phyloP scores from a whole-genome alignment of 2,329 filamentous ascomycete genomes.

The Calonectria leucothoes region DNA sequence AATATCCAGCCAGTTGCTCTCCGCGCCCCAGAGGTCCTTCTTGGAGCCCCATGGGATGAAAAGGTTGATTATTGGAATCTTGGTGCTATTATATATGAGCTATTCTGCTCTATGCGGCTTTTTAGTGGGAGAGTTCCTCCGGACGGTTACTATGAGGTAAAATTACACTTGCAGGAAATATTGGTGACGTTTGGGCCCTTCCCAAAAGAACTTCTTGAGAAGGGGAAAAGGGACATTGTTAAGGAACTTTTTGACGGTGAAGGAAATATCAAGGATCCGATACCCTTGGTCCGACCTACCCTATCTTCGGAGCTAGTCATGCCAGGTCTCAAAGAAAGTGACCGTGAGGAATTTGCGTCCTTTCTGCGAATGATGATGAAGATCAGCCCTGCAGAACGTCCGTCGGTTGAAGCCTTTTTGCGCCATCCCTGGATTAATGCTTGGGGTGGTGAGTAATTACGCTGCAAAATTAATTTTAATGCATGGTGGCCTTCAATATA shows the following conservation, averaged over 20 bases:
- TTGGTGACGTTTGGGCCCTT: background rate
- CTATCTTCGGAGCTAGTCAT: constrained; percentile 20
- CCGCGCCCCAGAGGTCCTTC: background rate
- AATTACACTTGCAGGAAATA: background rate
- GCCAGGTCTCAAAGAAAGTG: constrained; percentile 14
- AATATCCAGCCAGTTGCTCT: background rate
- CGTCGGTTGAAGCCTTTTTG: constrained; percentile 3
- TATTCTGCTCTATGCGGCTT: background rate
- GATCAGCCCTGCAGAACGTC: constrained; percentile 27
- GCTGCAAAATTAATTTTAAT: background rate
- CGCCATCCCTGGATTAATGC: constrained; percentile 28
- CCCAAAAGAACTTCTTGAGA: constrained; percentile 23
- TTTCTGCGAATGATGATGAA: constrained; percentile 31
- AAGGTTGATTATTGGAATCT: background rate
- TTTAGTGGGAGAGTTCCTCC: background rate
- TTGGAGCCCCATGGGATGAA: background rate
- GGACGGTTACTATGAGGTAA: background rate
- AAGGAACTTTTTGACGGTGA: constrained; percentile 15
- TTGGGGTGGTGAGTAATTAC: background rate
- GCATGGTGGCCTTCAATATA: too few relatives aligned
- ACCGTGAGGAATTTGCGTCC: constrained; percentile 23
- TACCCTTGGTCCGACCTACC: background rate
- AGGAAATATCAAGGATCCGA: constrained; percentile 11
- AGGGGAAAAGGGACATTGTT: constrained; percentile 21
- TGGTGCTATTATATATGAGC: background rate